These are phyloP conservation scores for Cucumis melo DNA, from an alignment of 306 rosid genomes.

Conservation along the genomic window DNA sequence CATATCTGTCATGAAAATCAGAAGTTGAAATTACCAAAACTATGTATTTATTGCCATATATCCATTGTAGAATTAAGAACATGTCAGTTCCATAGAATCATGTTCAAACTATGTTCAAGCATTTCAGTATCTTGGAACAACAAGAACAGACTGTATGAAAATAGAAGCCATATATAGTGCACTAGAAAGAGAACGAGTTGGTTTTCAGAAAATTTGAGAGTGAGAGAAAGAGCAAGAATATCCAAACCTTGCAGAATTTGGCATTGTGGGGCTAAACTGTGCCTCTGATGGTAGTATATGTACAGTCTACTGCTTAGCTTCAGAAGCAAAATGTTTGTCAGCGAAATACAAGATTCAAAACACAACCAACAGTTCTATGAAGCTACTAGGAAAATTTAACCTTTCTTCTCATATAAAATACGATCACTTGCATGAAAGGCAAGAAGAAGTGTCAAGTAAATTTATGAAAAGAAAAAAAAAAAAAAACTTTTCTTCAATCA, in stretches of 20 bases:
- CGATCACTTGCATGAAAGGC: not conserved
- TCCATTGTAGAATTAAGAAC: not conserved
- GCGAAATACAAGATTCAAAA: not conserved
- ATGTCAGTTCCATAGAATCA: not conserved
- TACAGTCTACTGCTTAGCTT: not conserved
- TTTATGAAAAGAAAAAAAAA: not conserved
- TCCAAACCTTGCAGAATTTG: conserved; percentile 46
- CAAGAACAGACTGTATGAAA: not conserved
- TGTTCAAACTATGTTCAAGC: not conserved
- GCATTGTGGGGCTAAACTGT: not conserved
- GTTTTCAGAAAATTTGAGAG: not conserved
- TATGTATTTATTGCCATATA: not conserved
- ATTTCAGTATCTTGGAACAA: not conserved
- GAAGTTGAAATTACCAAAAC: not conserved
- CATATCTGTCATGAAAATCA: conserved; percentile 1
- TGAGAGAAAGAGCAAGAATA: not conserved
- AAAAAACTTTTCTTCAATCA: no score
- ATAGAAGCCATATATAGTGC: no score
- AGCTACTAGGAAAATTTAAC: not conserved
- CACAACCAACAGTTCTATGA: not conserved
- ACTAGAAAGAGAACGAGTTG: not conserved
- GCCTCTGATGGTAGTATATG: not conserved
- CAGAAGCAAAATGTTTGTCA: not conserved
- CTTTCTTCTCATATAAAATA: not conserved
- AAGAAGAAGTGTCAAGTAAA: not conserved